Evolutionary conservation across 2,329 filamentous ascomycete genomes (phyloP).

Genomic region (Tetracladium maxilliforme): DNA sequence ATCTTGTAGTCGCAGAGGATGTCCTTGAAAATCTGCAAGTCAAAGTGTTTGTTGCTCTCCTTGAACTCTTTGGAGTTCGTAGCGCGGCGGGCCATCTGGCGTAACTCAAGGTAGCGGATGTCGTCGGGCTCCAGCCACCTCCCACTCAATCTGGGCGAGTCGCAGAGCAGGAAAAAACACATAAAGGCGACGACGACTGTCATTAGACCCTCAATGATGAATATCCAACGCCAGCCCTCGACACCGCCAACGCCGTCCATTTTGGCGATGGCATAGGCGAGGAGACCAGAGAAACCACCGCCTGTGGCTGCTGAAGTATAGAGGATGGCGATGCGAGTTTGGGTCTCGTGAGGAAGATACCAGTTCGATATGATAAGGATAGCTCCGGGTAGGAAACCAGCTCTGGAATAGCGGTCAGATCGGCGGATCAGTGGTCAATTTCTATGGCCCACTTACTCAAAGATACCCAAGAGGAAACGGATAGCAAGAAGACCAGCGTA

Average conservation of each 20-base stretch:
- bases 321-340: too few relatives aligned
- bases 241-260: constrained; percentile 9
- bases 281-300: constrained; percentile 2
- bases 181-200: constrained; percentile 8
- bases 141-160: constrained; percentile 19
- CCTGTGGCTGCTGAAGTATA: too few relatives aligned
- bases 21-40: too few relatives aligned
- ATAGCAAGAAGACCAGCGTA: constrained; percentile 45
- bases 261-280: constrained; percentile 11
- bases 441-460: too few relatives aligned
- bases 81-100: constrained; percentile 15
- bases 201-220: constrained; percentile 18
- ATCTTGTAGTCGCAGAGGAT: too few relatives aligned
- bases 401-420: too few relatives aligned
- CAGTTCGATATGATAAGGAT: too few relatives aligned
- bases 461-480: constrained; percentile 46
- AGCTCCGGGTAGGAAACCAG: too few relatives aligned
- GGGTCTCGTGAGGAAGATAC: too few relatives aligned
- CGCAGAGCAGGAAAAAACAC: constrained; percentile 13
- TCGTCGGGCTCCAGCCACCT: constrained; percentile 22
- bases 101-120: constrained; percentile 22
- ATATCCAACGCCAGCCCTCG: constrained; percentile 15
- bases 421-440: too few relatives aligned
- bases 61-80: constrained; percentile 11
- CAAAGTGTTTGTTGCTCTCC: constrained; percentile 17